Evolutionary conservation across 75 land plant species (phyloP), one percentile per base, ranked within the genome.

Genomic region (Pinus tabuliformis): DNA sequence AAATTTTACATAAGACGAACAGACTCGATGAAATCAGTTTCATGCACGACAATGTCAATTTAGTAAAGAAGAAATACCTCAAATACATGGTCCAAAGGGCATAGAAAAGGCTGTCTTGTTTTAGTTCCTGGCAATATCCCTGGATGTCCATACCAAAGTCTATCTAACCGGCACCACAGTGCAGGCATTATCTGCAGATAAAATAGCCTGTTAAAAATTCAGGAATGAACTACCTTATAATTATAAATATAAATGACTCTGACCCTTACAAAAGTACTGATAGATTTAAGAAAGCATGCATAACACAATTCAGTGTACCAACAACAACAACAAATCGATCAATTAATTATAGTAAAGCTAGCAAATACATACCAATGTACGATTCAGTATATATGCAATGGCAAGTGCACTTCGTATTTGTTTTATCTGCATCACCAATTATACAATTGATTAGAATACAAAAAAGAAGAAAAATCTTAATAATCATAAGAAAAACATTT

Each of bases 21-120:
- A 45, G 52, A 45, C 52, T 45, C 0, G 6, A 45, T 45, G 9
- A 45, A 45, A 45, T 45, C 52, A 7, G 7, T 45, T 45, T 37
- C 8, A 72, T 30, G 21, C 28, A 56, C 70, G 59, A 39, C n/a
- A 70, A 26, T 16, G 17, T 58, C 16, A 4, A 12, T 45, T 18
- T 72, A 24, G 33, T 17, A 66, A 57, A 77, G 8, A 18, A 64
- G 21, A n/a, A 45, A 59, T 81, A 94, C 99, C 93, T 96, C 99
- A 83, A 96, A 96, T 2, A 96, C 91, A 86, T 94, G 99, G 80
- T 96, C 98, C 85, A 96, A 42, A 66, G 98, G 99, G 77, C 98
- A 92, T 11, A 93, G 56, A 81, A 96, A 95, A 63, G 99, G 98
- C 77, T 94, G 98, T 74, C 83, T 80, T 36, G 99, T 96, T 74